Percentiles rank a stretch among this genome's conserved stretches.
These are phyloP conservation scores for Pseudogymnoascus sp. DNA, from an alignment of 2,329 filamentous ascomycete genomes.

Conservation along the genomic window DNA sequence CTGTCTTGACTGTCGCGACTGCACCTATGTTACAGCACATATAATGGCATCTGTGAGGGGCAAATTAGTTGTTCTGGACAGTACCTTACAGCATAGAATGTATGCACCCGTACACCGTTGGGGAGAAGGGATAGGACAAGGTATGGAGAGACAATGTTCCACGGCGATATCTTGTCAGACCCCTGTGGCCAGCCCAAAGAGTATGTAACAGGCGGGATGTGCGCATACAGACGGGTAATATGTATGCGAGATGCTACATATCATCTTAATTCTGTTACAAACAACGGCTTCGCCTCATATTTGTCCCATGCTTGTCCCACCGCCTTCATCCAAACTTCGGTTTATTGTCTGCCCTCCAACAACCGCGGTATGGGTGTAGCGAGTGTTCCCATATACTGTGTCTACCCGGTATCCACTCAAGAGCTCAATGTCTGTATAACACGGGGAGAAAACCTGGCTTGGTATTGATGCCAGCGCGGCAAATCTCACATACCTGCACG, in stretches of 20 bases:
- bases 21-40: neutral
- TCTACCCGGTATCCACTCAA: neutral
- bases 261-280: neutral
- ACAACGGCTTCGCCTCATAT: neutral
- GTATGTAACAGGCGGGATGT: neutral
- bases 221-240: neutral
- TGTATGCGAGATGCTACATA: neutral
- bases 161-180: neutral
- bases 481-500: neutral
- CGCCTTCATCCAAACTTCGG: neutral
- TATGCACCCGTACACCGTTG: neutral
- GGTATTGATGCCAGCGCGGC: neutral
- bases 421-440: neutral
- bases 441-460: neutral
- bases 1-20: neutral
- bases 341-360: neutral
- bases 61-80: neutral
- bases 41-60: neutral
- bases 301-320: neutral
- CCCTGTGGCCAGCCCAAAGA: neutral
- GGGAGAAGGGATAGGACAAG: neutral
- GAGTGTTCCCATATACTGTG: neutral
- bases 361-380: neutral
- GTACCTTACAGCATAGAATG: neutral
- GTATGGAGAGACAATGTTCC: neutral